A percentile compares a stretch with the other conserved stretches of the same genome.
phyloP scores from a whole-genome alignment of 169 alveolate genomes.

The Plasmodium malariae region DNA sequence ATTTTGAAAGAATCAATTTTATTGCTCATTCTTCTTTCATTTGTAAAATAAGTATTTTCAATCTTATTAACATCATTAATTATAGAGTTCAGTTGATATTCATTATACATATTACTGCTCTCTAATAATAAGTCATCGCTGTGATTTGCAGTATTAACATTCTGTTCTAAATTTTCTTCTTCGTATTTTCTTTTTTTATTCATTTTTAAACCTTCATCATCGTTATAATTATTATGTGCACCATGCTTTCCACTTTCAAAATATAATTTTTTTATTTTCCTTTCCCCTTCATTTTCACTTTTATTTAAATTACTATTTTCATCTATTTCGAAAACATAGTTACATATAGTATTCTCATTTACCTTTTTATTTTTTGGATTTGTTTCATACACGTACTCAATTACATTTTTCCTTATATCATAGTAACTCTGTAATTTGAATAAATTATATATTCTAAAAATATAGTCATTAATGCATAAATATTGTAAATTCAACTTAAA shows the following conservation, averaged over 20 bases:
- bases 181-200: constrained; percentile 30
- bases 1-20: constrained; percentile 53
- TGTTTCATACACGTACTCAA: constrained; percentile 87
- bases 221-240: background rate
- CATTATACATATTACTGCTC: constrained; percentile 16
- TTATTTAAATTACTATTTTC: background rate
- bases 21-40: constrained; percentile 75
- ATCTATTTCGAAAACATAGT: constrained; percentile 65
- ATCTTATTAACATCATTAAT: constrained; percentile 47
- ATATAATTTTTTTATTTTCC: background rate
- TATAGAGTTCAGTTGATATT: constrained; percentile 70
- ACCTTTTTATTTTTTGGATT: constrained; percentile 80
- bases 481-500: constrained; percentile 93
- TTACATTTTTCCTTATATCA: constrained; percentile 91
- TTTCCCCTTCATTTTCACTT: background rate
- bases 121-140: background rate
- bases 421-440: constrained; percentile 91
- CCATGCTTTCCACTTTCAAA: background rate
- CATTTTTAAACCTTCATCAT: background rate
- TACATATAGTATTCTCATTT: constrained; percentile 47
- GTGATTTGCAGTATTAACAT: background rate
- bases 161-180: background rate
- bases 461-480: constrained; percentile 92
- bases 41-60: constrained; percentile 71
- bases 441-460: constrained; percentile 91